phyloP scores from a whole-genome alignment of 192 early-diverging fungal species.

The Coemansia sp. region DNA sequence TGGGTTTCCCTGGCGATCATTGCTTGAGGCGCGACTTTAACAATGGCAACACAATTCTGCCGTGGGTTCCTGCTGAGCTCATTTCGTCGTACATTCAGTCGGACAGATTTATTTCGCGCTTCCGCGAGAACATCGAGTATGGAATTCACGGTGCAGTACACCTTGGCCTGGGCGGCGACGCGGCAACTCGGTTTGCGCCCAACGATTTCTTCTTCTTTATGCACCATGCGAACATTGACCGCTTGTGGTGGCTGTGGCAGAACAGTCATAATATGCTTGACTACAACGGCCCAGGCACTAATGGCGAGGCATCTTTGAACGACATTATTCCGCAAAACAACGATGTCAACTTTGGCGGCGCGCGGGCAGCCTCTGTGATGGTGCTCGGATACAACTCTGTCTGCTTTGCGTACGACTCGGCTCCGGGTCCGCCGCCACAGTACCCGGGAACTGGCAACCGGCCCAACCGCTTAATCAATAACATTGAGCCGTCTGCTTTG shows the following conservation, averaged over 20 bases:
- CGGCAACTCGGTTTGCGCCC: slow-evolving; percentile 47
- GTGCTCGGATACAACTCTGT: slow-evolving; percentile 36
- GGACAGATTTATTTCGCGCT: slow-evolving; percentile 19
- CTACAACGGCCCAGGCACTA: slow-evolving; percentile 34
- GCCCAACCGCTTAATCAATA: background rate
- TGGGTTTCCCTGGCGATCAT: slow-evolving; percentile 29
- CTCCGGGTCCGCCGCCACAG: slow-evolving; percentile 20
- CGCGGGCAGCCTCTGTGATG: slow-evolving; percentile 37
- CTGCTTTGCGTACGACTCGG: slow-evolving; percentile 49
- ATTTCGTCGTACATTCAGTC: slow-evolving; percentile 47
- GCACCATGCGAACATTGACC: slow-evolving; percentile 65
- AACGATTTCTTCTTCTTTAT: slow-evolving; percentile 64
- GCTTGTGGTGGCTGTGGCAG: slow-evolving; percentile 62
- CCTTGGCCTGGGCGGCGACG: slow-evolving; percentile 54
- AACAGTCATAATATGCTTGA: slow-evolving; percentile 22
- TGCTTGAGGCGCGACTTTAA: slow-evolving; percentile 38
- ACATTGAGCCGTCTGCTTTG: background rate
- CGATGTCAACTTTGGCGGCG: slow-evolving; percentile 27
- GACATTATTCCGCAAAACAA: slow-evolving; percentile 37
- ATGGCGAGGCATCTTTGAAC: slow-evolving; percentile 33
- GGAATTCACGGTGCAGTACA: slow-evolving; percentile 52
- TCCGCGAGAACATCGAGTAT: slow-evolving; percentile 55
- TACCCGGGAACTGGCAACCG: slow-evolving; percentile 18
- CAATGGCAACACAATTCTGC: slow-evolving; percentile 23
- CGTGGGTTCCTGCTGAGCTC: slow-evolving; percentile 45